A percentile compares a stretch with the other conserved stretches of the same genome.
Evolutionary conservation across 176 grass and related monocot species (phyloP).

Genomic region (Oryza nivara): DNA sequence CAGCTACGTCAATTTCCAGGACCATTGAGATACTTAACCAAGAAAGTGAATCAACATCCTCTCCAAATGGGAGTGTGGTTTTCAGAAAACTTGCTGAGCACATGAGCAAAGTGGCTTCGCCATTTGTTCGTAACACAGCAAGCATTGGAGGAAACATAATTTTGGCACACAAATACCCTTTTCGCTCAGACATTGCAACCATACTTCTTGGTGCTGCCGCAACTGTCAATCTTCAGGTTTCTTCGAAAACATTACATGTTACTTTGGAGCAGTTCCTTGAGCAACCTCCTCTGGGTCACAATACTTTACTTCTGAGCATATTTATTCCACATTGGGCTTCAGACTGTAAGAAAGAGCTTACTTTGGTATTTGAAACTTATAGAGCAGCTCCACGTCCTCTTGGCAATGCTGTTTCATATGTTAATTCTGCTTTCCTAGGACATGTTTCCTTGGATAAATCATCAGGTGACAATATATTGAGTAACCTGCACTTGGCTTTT

Average conservation of each 20-base stretch:
- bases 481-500: slow-evolving; percentile 63
- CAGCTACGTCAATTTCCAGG: slow-evolving; percentile 61
- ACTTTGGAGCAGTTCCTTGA: slow-evolving; percentile 70
- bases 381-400: slow-evolving; percentile 64
- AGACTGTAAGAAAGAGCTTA: background rate
- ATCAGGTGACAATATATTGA: slow-evolving; percentile 41
- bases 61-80: slow-evolving; percentile 40
- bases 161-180: slow-evolving; percentile 68
- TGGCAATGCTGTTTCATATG: slow-evolving; percentile 79
- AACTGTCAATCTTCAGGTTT: slow-evolving; percentile 50
- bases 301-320: slow-evolving; percentile 65
- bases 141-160: slow-evolving; percentile 80
- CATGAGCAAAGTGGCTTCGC: slow-evolving; percentile 71
- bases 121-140: slow-evolving; percentile 77
- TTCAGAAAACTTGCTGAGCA: slow-evolving; percentile 73
- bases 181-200: slow-evolving; percentile 71
- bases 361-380: slow-evolving; percentile 65
- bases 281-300: slow-evolving; percentile 45
- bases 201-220: slow-evolving; percentile 67
- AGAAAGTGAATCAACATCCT: slow-evolving; percentile 18
- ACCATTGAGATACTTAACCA: slow-evolving; percentile 52
- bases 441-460: slow-evolving; percentile 43
- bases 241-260: slow-evolving; percentile 52
- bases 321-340: slow-evolving; percentile 61
- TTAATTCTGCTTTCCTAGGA: slow-evolving; percentile 65